Base-by-base conservation (phyloP, 1,284 basidiomycete genomes). In the Stygiomarasmius scandens region DNA sequence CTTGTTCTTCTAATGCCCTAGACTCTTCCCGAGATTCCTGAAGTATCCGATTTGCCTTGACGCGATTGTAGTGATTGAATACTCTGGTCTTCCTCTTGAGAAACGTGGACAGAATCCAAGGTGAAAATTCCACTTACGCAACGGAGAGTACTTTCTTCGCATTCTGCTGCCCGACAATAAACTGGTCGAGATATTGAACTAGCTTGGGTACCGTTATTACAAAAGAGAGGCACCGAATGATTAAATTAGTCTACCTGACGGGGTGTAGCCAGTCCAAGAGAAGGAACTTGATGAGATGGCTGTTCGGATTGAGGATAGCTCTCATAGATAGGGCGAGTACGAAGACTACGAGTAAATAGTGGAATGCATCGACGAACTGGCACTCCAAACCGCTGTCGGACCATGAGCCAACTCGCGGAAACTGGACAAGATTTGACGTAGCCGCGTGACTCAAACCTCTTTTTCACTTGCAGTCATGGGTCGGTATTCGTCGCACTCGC, bases 81-180 rank as follows among this genome's bases (percentile, higher is more conserved):
- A 96, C 92, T 29, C 94, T 96, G 52, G 12, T 23, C 50, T 49
- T 60, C 45, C 63, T 52, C 49, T 59, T 23, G 38, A n/a, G n/a
- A 43, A 24, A 19, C 27, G 46, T 50, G 32, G 43, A 48, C 48
- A 52, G 52, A 56, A 34, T 53, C 43, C 50, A 27, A 51, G 32
- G 50, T 55, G 25, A 55, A 36, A 46, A 32, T 11, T 4, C 49
- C 68, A 63, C 23, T 38, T 23, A 93, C 91, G 92, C 92, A 44
- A 95, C 96, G 29, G 93, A 93, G 19, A 98, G 81, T 10, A 93
- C 89, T 69, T 95, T 94, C 82, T 98, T 98, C 2, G 96, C 95
- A 61, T 81, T 82, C 61, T 93, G 90, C 70, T 98, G 96, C 1
- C 96, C 95, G 12, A 98, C 84, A n/a, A 98, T 87, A 68, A 90